Base-by-base conservation (phyloP, 345 rosid genomes). In the Citrus medica region DNA sequence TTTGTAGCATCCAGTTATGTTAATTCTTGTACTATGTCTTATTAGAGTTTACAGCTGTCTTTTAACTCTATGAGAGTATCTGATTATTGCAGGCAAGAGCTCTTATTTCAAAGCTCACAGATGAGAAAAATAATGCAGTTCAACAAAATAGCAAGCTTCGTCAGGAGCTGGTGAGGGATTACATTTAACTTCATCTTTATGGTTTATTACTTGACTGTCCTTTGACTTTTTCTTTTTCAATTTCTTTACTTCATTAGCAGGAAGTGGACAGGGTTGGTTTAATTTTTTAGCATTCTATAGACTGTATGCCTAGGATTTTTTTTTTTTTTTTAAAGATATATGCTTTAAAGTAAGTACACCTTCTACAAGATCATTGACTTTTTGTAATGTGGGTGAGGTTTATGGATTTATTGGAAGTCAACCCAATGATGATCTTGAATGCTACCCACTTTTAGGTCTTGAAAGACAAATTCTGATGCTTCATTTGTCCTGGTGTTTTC, bases 91-190 rank as follows among this genome's bases (percentile, higher is more conserved):
- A 90, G 96, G 88, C 85, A 14, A 89, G 70, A 80, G 75, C 87
- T 71, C 86, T 90, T 53, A 79, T 90, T 56, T 78, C 88, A 46
- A 89, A 89, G 89, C 84, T 92, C 84, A 89, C 87, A 1, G 90
- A 85, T 80, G 96, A 92, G 58, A 92, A 86, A 76, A 88, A 82
- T 48, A 84, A 16, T 76, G 96, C 90, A 14, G 73, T 90, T 69
- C 93, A 86, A 74, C 93, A 78, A 83, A 88, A 79, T 79, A 82
- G 62, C 82, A 88, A 84, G 84, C 89, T 92, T 78, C 89, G 86
- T n/a, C 91, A 83, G 77, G 96, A 92, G 75, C 80, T 90, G 90
- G 96, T 92, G 67, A 86, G 93, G 27, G 60, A 42, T 72, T 58
- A 19, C 73, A 67, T n/a, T 46, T 63, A 22, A 64, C n/a, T 37